These are phyloP conservation scores for Phytophthora macrochlamydospora DNA, from an alignment of 352 stramenopile genomes.

Conservation along the genomic window DNA sequence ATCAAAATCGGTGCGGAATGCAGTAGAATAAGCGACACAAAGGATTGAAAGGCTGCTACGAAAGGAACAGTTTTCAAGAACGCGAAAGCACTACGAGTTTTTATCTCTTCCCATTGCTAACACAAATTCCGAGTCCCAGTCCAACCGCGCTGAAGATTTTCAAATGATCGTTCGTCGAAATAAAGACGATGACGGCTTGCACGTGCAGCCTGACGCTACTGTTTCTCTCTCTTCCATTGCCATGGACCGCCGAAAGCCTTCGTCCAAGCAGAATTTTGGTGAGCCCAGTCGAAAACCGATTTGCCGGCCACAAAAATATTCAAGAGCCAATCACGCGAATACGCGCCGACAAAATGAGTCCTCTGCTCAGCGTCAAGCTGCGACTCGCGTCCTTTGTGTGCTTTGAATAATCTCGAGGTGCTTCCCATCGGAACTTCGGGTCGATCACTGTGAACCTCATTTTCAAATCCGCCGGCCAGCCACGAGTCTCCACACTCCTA, in stretches of 20 bases:
- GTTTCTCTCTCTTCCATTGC: too few species aligned
- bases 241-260: background rate
- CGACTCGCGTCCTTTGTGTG: conserved; percentile 16
- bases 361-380: conserved; percentile 17
- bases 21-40: too few species aligned
- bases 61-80: too few species aligned
- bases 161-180: too few species aligned
- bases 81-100: too few species aligned
- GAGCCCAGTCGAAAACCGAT: conserved; percentile 1
- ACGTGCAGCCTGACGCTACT: background rate
- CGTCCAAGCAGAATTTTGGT: background rate
- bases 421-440: too few species aligned
- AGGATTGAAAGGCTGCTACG: too few species aligned
- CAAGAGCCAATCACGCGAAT: conserved; percentile 15
- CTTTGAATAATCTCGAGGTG: conserved; percentile 13
- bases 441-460: conserved; percentile 13
- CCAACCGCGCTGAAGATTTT: too few species aligned
- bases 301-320: conserved; percentile 3
- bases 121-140: too few species aligned
- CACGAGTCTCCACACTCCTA: conserved; percentile 22
- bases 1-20: too few species aligned
- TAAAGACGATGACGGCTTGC: too few species aligned
- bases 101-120: too few species aligned
- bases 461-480: conserved; percentile 31
- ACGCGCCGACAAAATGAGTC: conserved; percentile 14